A percentile compares a stretch with the other conserved stretches of the same genome.
Conservation (phyloP, 202 grass and related monocot genomes). For the Carex sylvatica region DNA sequence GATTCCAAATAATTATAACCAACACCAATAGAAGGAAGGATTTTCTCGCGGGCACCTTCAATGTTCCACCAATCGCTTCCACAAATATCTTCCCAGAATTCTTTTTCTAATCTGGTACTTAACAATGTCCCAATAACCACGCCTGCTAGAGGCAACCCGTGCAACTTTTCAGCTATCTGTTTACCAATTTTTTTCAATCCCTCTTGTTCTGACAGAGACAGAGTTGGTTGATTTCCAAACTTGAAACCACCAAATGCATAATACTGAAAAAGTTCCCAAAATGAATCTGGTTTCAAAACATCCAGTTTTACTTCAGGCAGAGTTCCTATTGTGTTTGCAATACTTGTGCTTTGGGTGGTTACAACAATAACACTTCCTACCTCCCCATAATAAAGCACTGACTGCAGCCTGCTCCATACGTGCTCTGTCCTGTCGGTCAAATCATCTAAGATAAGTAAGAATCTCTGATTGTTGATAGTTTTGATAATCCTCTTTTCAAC, state of each 20-base stretch:
- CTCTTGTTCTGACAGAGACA: not conserved
- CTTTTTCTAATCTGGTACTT: not conserved
- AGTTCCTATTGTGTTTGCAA: constrained; percentile 12
- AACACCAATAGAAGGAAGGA: constrained; percentile 18
- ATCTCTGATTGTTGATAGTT: not conserved
- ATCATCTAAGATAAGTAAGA: constrained; percentile 44
- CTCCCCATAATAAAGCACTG: not conserved
- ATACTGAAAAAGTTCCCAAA: constrained; percentile 7
- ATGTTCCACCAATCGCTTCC: constrained; percentile 23
- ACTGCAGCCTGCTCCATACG: constrained; percentile 4
- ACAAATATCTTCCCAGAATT: constrained; percentile 25
- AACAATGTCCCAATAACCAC: constrained; percentile 1
- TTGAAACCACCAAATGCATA: constrained; percentile 16
- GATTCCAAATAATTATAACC: not conserved
- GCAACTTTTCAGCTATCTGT: constrained; percentile 27
- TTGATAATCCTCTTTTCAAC: not conserved
- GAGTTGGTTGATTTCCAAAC: not conserved
- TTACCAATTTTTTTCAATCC: not conserved
- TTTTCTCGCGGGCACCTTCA: not conserved
- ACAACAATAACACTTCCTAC: constrained; percentile 18
- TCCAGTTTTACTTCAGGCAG: not conserved
- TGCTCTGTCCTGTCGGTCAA: not conserved
- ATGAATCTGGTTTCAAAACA: constrained; percentile 7
- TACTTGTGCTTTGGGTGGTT: constrained; percentile 28
- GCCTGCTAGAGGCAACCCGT: constrained; percentile 31